Evolutionary conservation across 495 filamentous ascomycete species (phyloP), one percentile per base, ranked within the genome.

Genomic region (Stereocaulon alpinum): DNA sequence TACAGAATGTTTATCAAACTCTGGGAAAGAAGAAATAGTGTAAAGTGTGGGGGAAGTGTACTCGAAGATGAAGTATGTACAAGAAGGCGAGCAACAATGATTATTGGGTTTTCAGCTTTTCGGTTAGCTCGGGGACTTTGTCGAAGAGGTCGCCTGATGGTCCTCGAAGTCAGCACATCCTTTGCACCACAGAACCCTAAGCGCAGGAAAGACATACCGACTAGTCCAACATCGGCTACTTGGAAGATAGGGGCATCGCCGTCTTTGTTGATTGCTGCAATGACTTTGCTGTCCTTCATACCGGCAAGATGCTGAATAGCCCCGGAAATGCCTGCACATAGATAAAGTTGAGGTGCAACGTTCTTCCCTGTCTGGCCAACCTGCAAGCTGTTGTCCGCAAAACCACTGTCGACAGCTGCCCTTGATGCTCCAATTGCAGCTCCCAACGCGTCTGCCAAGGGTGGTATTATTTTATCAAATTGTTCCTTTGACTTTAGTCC

Each of bases 211-310:
- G 3, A 11, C 49, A 52, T 52, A 52, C 49, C 49, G 2, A 67
- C 62, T 41, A 97, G 75, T 12, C 93, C 93, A 49, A 96, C 89
- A 71, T 98, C 93, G 24, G 93, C 94, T 62, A 98, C 82, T 73
- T 98, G 94, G 80, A 98, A 97, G 62, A 98, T 98, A 3, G 93
- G 93, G 55, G 92, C 93, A 73, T 98, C 93, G 2, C 82, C 76
- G 67, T 97, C 93, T 78, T 98, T 98, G 78, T 98, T 97, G 70
- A 98, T 97, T 32, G 88, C 89, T 41, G 91, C 94, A 79, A 98
- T 98, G 61, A 98, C 94, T 79, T 98, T 98, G 77, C 89, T 95
- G 70, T 98, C 93, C 82, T 98, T 98, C 93, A 98, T 98, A 69
- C 93, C 93, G 44, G 94, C 94, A 73, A 98, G 75, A 80, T 98